Percentiles rank a stretch among this genome's conserved stretches.
Evolutionary conservation across 805 yeast genomes (phyloP).

Genomic region (Huiozyma sinensis): DNA sequence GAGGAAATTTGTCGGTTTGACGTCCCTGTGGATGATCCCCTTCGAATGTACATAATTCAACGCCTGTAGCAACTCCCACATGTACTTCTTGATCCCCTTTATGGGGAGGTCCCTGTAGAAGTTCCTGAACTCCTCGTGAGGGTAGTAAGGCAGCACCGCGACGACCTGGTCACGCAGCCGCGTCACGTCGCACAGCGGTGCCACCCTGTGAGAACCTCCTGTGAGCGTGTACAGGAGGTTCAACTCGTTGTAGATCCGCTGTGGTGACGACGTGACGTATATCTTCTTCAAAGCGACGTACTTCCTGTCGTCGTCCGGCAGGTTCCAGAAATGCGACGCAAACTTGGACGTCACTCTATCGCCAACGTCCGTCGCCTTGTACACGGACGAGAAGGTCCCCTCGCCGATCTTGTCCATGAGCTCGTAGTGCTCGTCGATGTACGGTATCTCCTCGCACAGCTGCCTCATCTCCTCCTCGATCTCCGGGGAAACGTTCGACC

Average conservation of each 20-base stretch:
- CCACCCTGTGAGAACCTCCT: constrained; percentile 66
- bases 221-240: constrained; percentile 59
- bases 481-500: constrained; percentile 29
- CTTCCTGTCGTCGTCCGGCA: constrained; percentile 28
- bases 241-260: constrained; percentile 80
- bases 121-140: constrained; percentile 82
- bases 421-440: constrained; percentile 32
- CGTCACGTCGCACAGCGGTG: constrained; percentile 81
- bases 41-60: constrained; percentile 55
- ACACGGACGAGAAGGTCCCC: constrained; percentile 74
- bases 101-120: constrained; percentile 73
- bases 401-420: constrained; percentile 54
- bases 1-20: constrained; percentile 74
- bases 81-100: constrained; percentile 69
- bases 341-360: constrained; percentile 23
- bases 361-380: constrained; percentile 41
- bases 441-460: constrained; percentile 44
- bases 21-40: constrained; percentile 84
- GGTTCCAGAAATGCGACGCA: constrained; percentile 24
- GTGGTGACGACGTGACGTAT: constrained; percentile 91
- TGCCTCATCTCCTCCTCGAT: constrained; percentile 48
- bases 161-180: constrained; percentile 85
- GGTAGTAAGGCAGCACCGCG: constrained; percentile 84
- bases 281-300: constrained; percentile 85
- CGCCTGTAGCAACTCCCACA: constrained; percentile 69